Evolutionary conservation across 805 yeast genomes (phyloP).

Genomic region (Lipomyces kockii): DNA sequence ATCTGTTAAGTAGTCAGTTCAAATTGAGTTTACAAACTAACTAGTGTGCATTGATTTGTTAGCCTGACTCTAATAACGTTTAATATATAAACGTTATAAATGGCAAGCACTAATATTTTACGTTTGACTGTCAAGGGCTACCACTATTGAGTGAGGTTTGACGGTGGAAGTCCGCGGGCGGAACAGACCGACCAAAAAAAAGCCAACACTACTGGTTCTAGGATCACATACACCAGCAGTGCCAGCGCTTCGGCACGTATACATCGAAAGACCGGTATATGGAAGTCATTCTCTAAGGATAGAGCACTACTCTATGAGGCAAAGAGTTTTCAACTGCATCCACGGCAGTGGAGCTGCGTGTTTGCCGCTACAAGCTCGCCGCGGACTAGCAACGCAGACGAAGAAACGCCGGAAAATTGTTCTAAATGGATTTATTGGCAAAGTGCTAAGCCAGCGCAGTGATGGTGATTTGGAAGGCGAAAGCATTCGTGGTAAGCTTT

Average conservation of each 20-base stretch:
- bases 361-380: neutral
- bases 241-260: neutral
- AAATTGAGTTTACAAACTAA: neutral
- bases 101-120: neutral
- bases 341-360: neutral
- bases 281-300: neutral
- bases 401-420: neutral
- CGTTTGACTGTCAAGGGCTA: neutral
- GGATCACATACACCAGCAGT: neutral
- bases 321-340: constrained; percentile 1
- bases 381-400: neutral
- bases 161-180: too few relatives aligned
- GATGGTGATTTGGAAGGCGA: neutral
- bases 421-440: neutral
- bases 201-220: too few relatives aligned
- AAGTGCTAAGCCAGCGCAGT: neutral
- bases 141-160: too few relatives aligned
- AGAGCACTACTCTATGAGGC: constrained; percentile 1
- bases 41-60: neutral
- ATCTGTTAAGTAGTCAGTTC: too few relatives aligned
- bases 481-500: constrained; percentile 4
- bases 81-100: neutral
- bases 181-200: too few relatives aligned
- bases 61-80: neutral
- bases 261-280: neutral